Evolutionary conservation across 176 grass and related monocot genomes (phyloP), one percentile per base, ranked within the genome.

Genomic region (Zea luxurians): DNA sequence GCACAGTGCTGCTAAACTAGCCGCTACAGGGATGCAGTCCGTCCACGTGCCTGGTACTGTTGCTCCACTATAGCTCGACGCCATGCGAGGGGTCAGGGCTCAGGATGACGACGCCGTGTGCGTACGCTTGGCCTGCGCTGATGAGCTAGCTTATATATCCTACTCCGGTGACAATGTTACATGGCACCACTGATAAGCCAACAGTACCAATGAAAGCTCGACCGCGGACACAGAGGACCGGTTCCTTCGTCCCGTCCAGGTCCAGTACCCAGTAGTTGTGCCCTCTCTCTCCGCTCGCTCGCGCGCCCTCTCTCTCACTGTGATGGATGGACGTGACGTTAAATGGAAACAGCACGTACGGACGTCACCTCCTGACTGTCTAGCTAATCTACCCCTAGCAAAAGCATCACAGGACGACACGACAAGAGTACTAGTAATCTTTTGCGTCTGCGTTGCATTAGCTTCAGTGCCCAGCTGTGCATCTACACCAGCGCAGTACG

Each of bases 181-280:
- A 71, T 2, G 13, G 54, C 49, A 12, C 34, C 34, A 72, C 79
- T 82, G 61, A 20, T 61, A 73, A 78, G n/a, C 0, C 80, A 61
- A 87, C 85, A 87, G 86, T 74, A 11, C 13, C 40, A 87, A 66
- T 61, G 74, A 74, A 73, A 83, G 85, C 74, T 40, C 60, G 17
- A 10, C 60, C 48, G 13, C 48, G 48, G 11, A 8, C 85, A 87
- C 80, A 75, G 80, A 83, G 75, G 74, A 61, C 85, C 21, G 57
- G 80, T 83, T 88, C 75, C 75, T 88, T 79, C 79, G 41, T 44
- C 66, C 73, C 35, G 85, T 82, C 55, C 68, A 71, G 66, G 48
- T 49, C 84, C 75, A 65, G 73, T 74, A 71, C 7, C 0, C 48
- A 16, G 27, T 27, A 27, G 27, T 27, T 27, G 27, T 27, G 27